Conservation (phyloP, 805 yeast genomes). For the Saccharomycopsis sp. region DNA sequence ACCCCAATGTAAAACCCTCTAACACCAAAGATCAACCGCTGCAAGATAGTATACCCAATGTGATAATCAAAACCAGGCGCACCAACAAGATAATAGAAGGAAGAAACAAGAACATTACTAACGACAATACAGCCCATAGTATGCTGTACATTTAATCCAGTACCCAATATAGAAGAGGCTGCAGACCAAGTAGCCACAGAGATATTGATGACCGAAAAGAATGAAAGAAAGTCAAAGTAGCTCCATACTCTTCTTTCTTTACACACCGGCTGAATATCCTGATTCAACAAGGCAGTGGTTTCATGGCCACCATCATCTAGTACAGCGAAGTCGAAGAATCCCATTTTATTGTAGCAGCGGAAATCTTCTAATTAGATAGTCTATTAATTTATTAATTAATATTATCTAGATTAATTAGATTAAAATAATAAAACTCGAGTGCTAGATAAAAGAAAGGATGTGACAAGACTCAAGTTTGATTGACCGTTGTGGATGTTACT, state of each 20-base stretch:
- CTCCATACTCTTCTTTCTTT: slow-evolving; percentile 25
- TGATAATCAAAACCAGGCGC: slow-evolving; percentile 45
- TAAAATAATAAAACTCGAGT: too few relatives aligned
- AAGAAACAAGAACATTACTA: slow-evolving; percentile 41
- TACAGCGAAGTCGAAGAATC: background rate
- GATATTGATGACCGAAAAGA: slow-evolving; percentile 29
- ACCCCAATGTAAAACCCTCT: slow-evolving; percentile 25
- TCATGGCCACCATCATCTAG: slow-evolving; percentile 20
- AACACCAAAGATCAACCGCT: slow-evolving; percentile 30
- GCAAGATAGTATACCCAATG: slow-evolving; percentile 38
- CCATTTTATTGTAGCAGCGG: slow-evolving; percentile 1
- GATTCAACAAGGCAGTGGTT: slow-evolving; percentile 18
- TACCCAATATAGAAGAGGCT: slow-evolving; percentile 38
- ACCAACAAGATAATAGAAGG: slow-evolving; percentile 40
- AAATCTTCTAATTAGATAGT: background rate
- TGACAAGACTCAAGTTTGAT: background rate
- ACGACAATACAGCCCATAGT: slow-evolving; percentile 39
- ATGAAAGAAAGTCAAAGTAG: slow-evolving; percentile 19
- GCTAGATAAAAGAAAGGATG: background rate
- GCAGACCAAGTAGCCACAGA: slow-evolving; percentile 41
- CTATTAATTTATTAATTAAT: too few relatives aligned
- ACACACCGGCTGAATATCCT: slow-evolving; percentile 25
- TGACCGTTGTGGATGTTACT: background rate
- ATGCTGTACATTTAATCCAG: slow-evolving; percentile 41
- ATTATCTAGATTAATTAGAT: background rate